These are phyloP conservation scores for Naegleria gruberi DNA, from an alignment of 208 protist species.

Conservation along the genomic window DNA sequence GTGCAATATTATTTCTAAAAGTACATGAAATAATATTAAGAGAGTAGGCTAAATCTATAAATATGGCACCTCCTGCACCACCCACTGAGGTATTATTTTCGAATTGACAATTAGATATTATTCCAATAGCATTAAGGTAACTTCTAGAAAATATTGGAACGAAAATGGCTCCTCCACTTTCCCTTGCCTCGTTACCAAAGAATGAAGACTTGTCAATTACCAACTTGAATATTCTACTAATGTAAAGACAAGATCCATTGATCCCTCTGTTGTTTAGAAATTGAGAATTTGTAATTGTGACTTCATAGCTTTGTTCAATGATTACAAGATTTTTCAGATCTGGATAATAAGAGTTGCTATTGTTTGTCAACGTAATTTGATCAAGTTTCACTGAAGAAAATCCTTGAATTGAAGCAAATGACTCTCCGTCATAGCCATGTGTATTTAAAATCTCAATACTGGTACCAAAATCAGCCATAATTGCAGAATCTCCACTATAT, in stretches of 20 bases:
- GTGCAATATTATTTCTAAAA: not conserved
- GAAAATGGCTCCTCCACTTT: not conserved
- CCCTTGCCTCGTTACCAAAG: not conserved
- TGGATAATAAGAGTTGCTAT: not conserved
- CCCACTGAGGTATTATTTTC: not conserved
- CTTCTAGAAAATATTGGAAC: not conserved
- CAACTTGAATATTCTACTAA: not conserved
- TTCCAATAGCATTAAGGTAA: not conserved
- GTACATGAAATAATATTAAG: not conserved
- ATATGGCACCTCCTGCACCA: not conserved
- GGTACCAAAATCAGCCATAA: not conserved
- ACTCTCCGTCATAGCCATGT: not conserved
- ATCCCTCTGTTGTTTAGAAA: not conserved
- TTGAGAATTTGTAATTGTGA: not conserved
- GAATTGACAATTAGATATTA: not conserved
- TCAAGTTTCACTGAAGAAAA: not conserved
- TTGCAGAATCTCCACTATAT: not conserved
- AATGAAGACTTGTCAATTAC: not conserved
- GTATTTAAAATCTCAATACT: not conserved
- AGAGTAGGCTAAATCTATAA: not conserved
- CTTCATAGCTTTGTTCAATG: not conserved
- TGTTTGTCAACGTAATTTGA: not conserved
- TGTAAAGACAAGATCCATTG: not conserved
- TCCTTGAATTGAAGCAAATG: not conserved
- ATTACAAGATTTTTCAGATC: not conserved